These are phyloP conservation scores for Psidium guajava DNA, from an alignment of 345 rosid species.

Conservation along the genomic window DNA sequence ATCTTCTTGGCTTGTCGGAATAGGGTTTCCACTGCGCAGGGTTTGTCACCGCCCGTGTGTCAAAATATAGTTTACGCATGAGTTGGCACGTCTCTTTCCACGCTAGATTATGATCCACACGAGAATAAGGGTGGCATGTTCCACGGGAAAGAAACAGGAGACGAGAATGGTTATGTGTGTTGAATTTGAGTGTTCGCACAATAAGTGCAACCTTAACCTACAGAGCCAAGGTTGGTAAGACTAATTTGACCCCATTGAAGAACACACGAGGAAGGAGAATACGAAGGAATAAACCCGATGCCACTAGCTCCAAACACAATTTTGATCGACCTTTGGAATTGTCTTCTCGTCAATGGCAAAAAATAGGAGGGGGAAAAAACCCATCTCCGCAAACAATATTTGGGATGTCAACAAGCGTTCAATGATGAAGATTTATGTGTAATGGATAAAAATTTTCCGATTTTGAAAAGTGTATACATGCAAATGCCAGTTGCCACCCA, in stretches of 20 bases:
- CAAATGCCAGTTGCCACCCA: neutral
- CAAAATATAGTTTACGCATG: neutral
- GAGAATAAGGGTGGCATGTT: neutral
- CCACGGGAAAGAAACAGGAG: neutral
- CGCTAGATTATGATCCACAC: neutral
- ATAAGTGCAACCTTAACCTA: neutral
- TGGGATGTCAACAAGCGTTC: neutral
- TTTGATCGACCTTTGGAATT: neutral
- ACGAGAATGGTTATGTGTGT: neutral
- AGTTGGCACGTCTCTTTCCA: neutral
- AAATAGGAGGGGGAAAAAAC: too few relatives aligned
- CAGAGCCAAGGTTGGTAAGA: neutral
- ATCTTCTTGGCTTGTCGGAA: neutral
- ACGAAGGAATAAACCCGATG: neutral
- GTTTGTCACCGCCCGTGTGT: neutral
- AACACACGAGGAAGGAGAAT: neutral
- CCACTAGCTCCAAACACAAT: neutral
- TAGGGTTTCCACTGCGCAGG: neutral
- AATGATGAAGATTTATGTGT: neutral
- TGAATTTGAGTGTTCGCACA: neutral
- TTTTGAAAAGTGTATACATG: neutral
- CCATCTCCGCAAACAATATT: neutral
- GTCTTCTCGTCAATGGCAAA: too few relatives aligned
- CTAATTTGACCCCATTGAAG: neutral
- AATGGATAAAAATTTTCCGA: neutral